Percentiles rank a stretch among this genome's conserved stretches.
Conservation (phyloP, 2,329 filamentous ascomycete species). For the Hymenoscyphus fraxineus region DNA sequence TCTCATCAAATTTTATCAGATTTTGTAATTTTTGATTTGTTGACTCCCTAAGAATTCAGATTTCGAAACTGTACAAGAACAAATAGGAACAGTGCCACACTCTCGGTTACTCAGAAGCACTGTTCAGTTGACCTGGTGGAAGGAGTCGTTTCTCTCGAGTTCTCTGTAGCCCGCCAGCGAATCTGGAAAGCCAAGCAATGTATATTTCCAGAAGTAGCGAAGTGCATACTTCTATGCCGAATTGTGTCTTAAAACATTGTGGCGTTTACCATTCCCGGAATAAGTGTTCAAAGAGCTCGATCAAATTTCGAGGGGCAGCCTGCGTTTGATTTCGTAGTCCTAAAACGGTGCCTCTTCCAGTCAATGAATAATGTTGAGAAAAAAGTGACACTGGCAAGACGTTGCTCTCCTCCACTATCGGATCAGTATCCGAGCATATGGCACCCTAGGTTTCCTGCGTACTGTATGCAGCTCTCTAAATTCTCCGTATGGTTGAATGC, state of each 20-base stretch:
- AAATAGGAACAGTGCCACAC: not conserved
- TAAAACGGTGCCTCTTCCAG: not conserved
- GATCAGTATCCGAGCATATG: slow-evolving; percentile 1
- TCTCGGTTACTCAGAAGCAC: not conserved
- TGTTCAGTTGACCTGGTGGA: not conserved
- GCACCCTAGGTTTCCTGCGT: not conserved
- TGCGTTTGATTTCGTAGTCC: not conserved
- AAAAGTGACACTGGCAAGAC: not conserved
- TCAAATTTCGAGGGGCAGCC: not conserved
- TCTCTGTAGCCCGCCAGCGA: not conserved
- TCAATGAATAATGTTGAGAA: not conserved
- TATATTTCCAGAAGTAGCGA: slow-evolving; percentile 10
- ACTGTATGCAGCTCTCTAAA: slow-evolving; percentile 4
- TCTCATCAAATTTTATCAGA: not conserved
- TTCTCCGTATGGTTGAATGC: slow-evolving; percentile 4
- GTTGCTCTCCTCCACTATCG: not conserved
- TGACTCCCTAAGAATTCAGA: not conserved
- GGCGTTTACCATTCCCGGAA: not conserved
- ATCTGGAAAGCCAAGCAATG: slow-evolving; percentile 8
- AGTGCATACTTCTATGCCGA: slow-evolving; percentile 5
- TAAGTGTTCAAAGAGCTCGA: not conserved
- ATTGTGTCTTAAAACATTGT: not conserved
- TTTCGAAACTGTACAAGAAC: not conserved
- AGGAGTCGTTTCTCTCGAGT: not conserved
- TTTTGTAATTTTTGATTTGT: not conserved